Base-by-base conservation (phyloP, 345 rosid genomes). In the Citrus unshiu region DNA sequence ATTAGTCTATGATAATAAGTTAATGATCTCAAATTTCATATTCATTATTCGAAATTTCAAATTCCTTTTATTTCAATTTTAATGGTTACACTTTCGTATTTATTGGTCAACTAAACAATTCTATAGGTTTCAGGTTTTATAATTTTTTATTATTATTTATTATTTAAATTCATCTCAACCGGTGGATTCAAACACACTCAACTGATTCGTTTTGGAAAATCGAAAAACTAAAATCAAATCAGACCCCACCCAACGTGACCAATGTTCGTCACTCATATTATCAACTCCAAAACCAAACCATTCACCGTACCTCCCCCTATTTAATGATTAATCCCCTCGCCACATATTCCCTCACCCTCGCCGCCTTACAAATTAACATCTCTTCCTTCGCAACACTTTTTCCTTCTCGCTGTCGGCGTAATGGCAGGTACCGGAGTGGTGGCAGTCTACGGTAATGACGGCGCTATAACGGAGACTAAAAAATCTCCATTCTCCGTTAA, bases 401-500 rank as follows among this genome's bases (percentile, higher is more conserved):
- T 56, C 25, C 62, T 54, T 24, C 2, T 27, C 57, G 66, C 19
- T 14, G 30, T 40, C 19, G 46, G 6, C 37, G 68, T 54, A 40
- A 93, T 93, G 95, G 92, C 87, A 68, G 95, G 90, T 77, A 86
- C 89, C n/a, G 91, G 93, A 40, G 95, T 91, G 29, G 97, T 93
- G 2, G 91, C 95, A 1, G 90, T 92, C 18, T 85, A 91, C 82
- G 91, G 92, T 2, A 86, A 90, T 18, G 58, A 54, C 43, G 87
- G 91, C 34, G 83, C 91, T 32, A 85, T 92, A 34, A 86, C 93
- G 24, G 96, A 92, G 81, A 81, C 93, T 1, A 90, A 89, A 82
- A 90, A 91, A 75, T 89, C 90, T 61, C 87, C 97, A 4, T 89
- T 92, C 89, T 91, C 97, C 70, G 93, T 89, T 3, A 92, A 92